Evolutionary conservation across 2,329 filamentous ascomycete genomes (phyloP).

Genomic region (Neonectria ditissima): DNA sequence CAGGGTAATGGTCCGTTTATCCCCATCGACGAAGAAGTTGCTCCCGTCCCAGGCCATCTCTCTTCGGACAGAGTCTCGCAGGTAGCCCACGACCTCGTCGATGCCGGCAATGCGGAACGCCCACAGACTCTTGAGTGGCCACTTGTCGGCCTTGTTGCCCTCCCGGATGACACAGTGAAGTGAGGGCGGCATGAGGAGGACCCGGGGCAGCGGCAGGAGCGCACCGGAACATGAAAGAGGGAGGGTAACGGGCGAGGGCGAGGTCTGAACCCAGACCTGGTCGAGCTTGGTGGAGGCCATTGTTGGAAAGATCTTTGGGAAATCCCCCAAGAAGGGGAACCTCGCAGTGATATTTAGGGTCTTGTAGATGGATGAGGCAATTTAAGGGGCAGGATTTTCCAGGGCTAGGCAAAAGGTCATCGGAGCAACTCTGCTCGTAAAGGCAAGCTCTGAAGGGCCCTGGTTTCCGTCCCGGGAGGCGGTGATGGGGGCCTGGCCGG

Average conservation of each 20-base stretch:
- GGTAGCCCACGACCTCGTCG: constrained; percentile 36
- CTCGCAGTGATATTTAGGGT: neutral
- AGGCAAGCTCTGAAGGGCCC: neutral
- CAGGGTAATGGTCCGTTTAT: constrained; percentile 37
- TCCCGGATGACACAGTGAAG: constrained; percentile 34
- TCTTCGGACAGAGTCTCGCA: constrained; percentile 27
- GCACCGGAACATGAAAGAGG: constrained; percentile 15
- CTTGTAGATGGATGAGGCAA: neutral
- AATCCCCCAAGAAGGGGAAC: neutral
- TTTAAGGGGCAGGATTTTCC: neutral
- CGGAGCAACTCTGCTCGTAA: neutral
- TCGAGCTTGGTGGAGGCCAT: constrained; percentile 24
- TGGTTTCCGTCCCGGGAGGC: neutral
- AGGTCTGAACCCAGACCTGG: constrained; percentile 20
- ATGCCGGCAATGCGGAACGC: constrained; percentile 34
- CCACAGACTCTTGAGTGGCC: constrained; percentile 24
- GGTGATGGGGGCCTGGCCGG: constrained; percentile 7
- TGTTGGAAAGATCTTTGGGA: constrained; percentile 1
- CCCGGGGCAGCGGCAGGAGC: constrained; percentile 7
- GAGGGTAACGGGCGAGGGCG: constrained; percentile 3
- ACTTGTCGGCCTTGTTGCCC: constrained; percentile 36
- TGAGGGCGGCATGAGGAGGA: constrained; percentile 22
- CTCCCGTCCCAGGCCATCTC: constrained; percentile 33
- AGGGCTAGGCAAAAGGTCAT: neutral
- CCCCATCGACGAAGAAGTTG: constrained; percentile 25